phyloP scores from a whole-genome alignment of 805 yeast species.

The Metschnikowia vanudenii region DNA sequence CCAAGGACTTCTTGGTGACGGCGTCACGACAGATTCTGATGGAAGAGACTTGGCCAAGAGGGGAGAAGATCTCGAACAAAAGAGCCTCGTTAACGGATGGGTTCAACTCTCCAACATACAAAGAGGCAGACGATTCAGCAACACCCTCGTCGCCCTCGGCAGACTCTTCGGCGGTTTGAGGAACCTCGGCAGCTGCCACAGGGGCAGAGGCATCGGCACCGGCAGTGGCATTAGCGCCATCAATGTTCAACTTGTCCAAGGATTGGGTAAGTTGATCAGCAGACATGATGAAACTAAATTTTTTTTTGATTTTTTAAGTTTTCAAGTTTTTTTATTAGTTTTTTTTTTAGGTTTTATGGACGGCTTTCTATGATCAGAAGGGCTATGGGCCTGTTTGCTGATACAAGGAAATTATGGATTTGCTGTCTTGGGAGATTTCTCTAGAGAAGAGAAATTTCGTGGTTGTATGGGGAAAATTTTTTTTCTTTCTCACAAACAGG shows the following conservation, averaged over 20 bases:
- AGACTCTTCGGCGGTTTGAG: conserved; percentile 28
- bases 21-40: conserved; percentile 99
- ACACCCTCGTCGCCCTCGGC: conserved; percentile 33
- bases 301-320: conserved; percentile 14
- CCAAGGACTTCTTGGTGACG: conserved; percentile 92
- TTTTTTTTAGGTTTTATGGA: conserved; percentile 15
- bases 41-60: conserved; percentile 91
- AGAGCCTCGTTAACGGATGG: conserved; percentile 90
- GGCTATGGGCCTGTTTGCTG: conserved; percentile 11
- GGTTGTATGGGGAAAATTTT: conserved; percentile 13
- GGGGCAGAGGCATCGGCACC: conserved; percentile 29
- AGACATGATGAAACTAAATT: conserved; percentile 24
- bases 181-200: conserved; percentile 21
- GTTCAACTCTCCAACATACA: conserved; percentile 97
- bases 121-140: conserved; percentile 70
- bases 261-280: conserved; percentile 46
- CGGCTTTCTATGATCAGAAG: conserved; percentile 12
- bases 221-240: conserved; percentile 31
- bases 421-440: conserved; percentile 20
- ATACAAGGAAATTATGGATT: conserved; percentile 10
- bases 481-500: conserved; percentile 15
- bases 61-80: conserved; percentile 91
- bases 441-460: conserved; percentile 12
- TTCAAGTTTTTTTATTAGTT: conserved; percentile 8
- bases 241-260: conserved; percentile 48